A percentile compares a stretch with the other conserved stretches of the same genome.
Evolutionary conservation across 768 basidiomycete genomes (phyloP).

Genomic region (Lentinula aciculospora): DNA sequence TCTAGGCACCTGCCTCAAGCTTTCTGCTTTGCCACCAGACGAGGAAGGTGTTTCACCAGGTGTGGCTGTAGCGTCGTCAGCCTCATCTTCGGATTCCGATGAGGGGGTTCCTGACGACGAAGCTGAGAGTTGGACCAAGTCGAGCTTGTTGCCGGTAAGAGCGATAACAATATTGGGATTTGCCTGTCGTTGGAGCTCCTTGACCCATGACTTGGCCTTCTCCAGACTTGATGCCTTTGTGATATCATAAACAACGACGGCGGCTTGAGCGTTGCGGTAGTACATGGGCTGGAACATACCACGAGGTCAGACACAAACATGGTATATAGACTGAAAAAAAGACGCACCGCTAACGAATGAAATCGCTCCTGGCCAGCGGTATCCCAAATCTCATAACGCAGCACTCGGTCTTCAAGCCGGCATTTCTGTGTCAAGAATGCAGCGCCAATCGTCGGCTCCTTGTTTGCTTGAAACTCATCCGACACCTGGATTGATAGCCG

Average conservation of each 20-base stretch:
- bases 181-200: slow-evolving; percentile 97
- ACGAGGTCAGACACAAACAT: slow-evolving; percentile 11
- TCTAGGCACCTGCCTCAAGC: slow-evolving; percentile 80
- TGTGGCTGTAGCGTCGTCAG: slow-evolving; percentile 88
- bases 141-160: slow-evolving; percentile 95
- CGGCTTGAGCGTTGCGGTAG: slow-evolving; percentile 96
- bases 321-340: slow-evolving; percentile 4
- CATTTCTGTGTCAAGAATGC: slow-evolving; percentile 96
- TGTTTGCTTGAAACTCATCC: slow-evolving; percentile 98
- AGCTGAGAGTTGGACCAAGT: slow-evolving; percentile 70
- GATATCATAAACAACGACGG: slow-evolving; percentile 97
- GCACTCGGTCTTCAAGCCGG: slow-evolving; percentile 87
- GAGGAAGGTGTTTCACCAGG: slow-evolving; percentile 65
- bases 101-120: slow-evolving; percentile 43
- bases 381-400: slow-evolving; percentile 97
- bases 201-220: slow-evolving; percentile 99
- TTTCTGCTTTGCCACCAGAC: slow-evolving; percentile 54
- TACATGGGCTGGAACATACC: slow-evolving; percentile 78
- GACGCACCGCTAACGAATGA: slow-evolving; percentile 87
- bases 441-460: slow-evolving; percentile 97
- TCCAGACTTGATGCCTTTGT: slow-evolving; percentile 94
- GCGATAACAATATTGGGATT: slow-evolving; percentile 99
- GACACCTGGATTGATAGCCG: slow-evolving; percentile 51
- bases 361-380: slow-evolving; percentile 96
- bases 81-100: slow-evolving; percentile 80